Base-by-base conservation (phyloP, 495 filamentous ascomycete species). In the Letharia lupina region DNA sequence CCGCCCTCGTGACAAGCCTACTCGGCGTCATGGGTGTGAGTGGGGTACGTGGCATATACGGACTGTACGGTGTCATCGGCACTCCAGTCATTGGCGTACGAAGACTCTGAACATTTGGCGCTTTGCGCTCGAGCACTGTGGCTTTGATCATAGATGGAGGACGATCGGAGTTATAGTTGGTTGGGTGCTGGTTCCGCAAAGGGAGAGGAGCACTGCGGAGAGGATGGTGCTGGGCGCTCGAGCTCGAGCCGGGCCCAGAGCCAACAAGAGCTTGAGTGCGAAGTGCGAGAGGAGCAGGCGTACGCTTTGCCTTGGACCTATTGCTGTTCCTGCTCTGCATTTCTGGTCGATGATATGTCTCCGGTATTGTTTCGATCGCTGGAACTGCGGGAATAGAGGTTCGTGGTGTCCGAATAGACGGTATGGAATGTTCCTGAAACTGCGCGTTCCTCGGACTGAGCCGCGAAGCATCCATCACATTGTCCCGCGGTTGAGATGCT, bases 21-120 rank as follows among this genome's bases (percentile, higher is more conserved):
- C 86, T 85, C 1, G 93, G 92, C 40, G 92, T 95, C 65, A 97
- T 85, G 0, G 93, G 93, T 20, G 94, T 89, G 11, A 95, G 81
- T 0, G 93, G 92, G 3, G 89, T 91, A 72, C 89, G 93, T 0
- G 93, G 93, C 82, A 96, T 94, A 72, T 97, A 97, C 8, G 93
- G 90, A 63, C 84, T 88, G 75, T 97, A 96, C 9, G 93, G 93
- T 11, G 84, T 87, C 44, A 82, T 80, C 1, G 91, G 86, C 50
- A 89, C 84, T 8, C 89, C 91, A 0, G 89, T 91, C 70, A 84
- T 82, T 1, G 90, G 90, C 11, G 85, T 85, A 58, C 77, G 77
- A 68, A 81, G 63, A n/a, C 79, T 78, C 4, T 79, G 79, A 60
- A 37, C 7, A 37, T 65, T 65, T 28, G 67, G 70, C 33, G 79